Evolutionary conservation across 2,329 filamentous ascomycete species (phyloP).

Genomic region (Diaporthe amygdali): DNA sequence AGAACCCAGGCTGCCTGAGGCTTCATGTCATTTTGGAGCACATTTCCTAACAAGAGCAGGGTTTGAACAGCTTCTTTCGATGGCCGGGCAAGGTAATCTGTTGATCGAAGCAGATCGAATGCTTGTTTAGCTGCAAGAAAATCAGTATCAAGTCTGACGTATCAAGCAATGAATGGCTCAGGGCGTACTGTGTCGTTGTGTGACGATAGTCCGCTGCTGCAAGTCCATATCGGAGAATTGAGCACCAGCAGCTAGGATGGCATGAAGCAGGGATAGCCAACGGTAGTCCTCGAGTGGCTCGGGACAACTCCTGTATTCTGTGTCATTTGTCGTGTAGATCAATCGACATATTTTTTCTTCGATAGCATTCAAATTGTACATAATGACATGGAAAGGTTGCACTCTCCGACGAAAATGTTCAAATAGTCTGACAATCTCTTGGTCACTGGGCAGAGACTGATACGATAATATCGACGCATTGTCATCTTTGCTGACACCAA

Average conservation of each 20-base stretch:
- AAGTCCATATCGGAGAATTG: conserved; percentile 8
- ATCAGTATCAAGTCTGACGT: neutral
- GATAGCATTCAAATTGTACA: conserved; percentile 3
- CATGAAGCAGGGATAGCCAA: conserved; percentile 1
- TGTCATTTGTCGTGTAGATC: neutral
- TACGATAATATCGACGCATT: neutral
- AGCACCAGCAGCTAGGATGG: conserved; percentile 9
- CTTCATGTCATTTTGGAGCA: conserved; percentile 25
- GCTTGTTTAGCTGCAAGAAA: neutral
- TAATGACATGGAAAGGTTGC: neutral
- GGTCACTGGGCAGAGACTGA: neutral
- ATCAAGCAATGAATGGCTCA: neutral
- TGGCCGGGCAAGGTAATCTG: neutral
- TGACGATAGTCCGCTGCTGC: neutral
- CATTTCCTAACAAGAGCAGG: conserved; percentile 16
- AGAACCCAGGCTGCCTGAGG: conserved; percentile 26
- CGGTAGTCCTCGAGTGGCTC: neutral
- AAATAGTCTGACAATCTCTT: neutral
- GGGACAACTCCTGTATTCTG: neutral
- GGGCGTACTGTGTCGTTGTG: neutral
- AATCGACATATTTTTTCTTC: neutral
- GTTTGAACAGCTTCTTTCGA: neutral
- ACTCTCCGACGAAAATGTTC: neutral
- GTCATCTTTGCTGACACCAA: neutral
- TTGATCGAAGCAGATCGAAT: neutral